These are phyloP conservation scores for Zasmidium cellare DNA, from an alignment of 2,329 filamentous ascomycete species.

Conservation along the genomic window DNA sequence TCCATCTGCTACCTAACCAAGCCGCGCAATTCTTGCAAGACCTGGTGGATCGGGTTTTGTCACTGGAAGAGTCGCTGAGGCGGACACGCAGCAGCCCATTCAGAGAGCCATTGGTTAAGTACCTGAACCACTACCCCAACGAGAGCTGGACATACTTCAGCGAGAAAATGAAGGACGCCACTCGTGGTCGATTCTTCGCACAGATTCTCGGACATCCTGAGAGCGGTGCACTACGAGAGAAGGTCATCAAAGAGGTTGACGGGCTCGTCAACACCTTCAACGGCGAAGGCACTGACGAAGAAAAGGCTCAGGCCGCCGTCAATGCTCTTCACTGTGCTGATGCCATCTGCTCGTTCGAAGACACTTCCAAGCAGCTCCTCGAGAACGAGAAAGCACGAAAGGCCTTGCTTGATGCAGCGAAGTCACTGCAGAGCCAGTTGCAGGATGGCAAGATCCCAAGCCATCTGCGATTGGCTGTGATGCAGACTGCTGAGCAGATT, in stretches of 20 bases:
- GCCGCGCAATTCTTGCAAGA: slow-evolving; percentile 89
- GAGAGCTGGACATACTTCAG: slow-evolving; percentile 82
- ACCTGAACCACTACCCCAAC: slow-evolving; percentile 87
- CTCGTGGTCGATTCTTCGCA: slow-evolving; percentile 86
- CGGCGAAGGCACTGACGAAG: slow-evolving; percentile 52
- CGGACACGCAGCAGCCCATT: slow-evolving; percentile 91
- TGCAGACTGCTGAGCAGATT: slow-evolving; percentile 85
- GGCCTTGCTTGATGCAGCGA: slow-evolving; percentile 64
- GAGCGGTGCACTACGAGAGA: slow-evolving; percentile 72
- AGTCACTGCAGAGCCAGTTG: slow-evolving; percentile 74
- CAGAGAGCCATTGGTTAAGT: slow-evolving; percentile 84
- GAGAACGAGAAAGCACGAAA: slow-evolving; percentile 58
- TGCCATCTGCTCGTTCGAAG: slow-evolving; percentile 69
- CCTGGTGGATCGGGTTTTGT: slow-evolving; percentile 85
- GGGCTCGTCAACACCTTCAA: slow-evolving; percentile 64
- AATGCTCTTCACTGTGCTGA: slow-evolving; percentile 86
- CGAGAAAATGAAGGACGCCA: slow-evolving; percentile 77
- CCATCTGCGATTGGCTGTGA: slow-evolving; percentile 75
- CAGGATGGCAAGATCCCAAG: slow-evolving; percentile 68
- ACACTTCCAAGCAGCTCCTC: slow-evolving; percentile 66
- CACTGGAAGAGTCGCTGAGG: slow-evolving; percentile 80
- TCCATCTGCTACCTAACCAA: slow-evolving; percentile 88
- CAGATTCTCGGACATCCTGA: slow-evolving; percentile 78
- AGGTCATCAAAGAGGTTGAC: slow-evolving; percentile 71
- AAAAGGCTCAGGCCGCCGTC: slow-evolving; percentile 74